phyloP scores from a whole-genome alignment of 1,139 yeast species.

The Candida sp. region DNA sequence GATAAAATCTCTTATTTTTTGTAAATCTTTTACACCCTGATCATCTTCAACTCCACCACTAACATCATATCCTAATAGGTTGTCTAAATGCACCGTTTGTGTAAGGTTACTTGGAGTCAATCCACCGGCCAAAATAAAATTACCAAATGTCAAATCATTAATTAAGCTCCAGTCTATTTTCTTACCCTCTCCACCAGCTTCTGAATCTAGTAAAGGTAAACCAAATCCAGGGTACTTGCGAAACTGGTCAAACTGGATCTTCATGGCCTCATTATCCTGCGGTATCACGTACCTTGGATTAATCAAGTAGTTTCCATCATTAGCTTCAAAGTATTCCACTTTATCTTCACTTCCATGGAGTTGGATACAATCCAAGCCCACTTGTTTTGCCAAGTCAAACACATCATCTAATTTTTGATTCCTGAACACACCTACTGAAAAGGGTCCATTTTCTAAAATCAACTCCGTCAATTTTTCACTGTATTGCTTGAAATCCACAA shows the following conservation, averaged over 20 bases:
- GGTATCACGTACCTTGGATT: constrained; percentile 72
- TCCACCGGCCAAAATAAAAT: constrained; percentile 85
- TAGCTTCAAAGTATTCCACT: constrained; percentile 45
- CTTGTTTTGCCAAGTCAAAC: constrained; percentile 36
- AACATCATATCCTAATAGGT: constrained; percentile 88
- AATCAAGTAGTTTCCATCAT: constrained; percentile 48
- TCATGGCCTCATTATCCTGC: constrained; percentile 32
- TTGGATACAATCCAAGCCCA: constrained; percentile 75
- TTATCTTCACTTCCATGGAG: constrained; percentile 84
- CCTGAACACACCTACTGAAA: constrained; percentile 85
- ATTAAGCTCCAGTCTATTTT: constrained; percentile 62
- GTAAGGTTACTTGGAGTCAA: constrained; percentile 69
- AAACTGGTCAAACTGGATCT: constrained; percentile 14
- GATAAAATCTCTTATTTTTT: constrained; percentile 59
- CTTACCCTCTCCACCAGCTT: constrained; percentile 89
- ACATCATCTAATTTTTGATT: constrained; percentile 75
- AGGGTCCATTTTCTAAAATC: constrained; percentile 56
- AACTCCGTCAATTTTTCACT: constrained; percentile 26
- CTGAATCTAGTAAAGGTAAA: constrained; percentile 77
- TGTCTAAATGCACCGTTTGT: constrained; percentile 40
- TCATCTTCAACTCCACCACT: constrained; percentile 91
- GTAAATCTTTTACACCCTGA: constrained; percentile 62
- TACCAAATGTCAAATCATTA: constrained; percentile 32
- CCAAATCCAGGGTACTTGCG: constrained; percentile 28
- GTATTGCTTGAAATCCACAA: constrained; percentile 24